Evolutionary conservation across 345 rosid species (phyloP).

Genomic region (Salix viminalis): DNA sequence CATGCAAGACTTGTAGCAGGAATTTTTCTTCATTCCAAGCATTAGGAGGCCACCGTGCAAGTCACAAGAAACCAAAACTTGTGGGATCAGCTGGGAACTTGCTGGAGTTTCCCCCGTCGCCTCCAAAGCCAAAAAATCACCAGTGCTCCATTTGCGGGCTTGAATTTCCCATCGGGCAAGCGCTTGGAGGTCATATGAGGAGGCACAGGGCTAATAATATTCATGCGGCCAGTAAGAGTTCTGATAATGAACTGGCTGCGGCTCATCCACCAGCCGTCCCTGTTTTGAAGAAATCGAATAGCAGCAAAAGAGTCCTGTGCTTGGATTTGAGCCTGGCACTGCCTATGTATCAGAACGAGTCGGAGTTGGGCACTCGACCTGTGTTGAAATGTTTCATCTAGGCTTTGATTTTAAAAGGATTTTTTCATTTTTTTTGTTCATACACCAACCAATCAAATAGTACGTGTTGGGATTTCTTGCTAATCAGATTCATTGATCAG

Average conservation of each 20-base stretch:
- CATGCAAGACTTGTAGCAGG: conserved; percentile 84
- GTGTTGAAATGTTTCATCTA: conserved; percentile 27
- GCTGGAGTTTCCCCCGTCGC: conserved; percentile 24
- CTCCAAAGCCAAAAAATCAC: conserved; percentile 57
- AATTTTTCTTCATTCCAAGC: conserved; percentile 82
- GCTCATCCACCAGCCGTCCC: conserved; percentile 5
- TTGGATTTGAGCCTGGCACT: conserved; percentile 73
- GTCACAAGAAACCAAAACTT: conserved; percentile 62
- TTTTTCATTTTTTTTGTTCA: not conserved
- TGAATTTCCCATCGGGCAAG: conserved; percentile 80
- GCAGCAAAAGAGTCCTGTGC: conserved; percentile 43
- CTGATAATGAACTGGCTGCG: not conserved
- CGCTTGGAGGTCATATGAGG: conserved; percentile 96
- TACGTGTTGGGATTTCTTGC: not conserved
- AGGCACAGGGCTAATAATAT: conserved; percentile 42
- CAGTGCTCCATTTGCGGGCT: conserved; percentile 84
- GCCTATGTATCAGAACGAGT: conserved; percentile 39
- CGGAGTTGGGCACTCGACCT: conserved; percentile 35
- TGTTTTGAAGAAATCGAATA: conserved; percentile 60
- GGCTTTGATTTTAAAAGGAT: not conserved
- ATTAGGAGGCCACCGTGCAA: conserved; percentile 86
- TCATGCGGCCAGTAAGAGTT: not conserved
- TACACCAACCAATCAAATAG: not conserved
- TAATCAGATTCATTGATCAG: conserved; percentile 4
- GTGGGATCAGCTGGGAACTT: conserved; percentile 16